phyloP scores from a whole-genome alignment of 441 rosid species.

The Bruguiera hainesii region DNA sequence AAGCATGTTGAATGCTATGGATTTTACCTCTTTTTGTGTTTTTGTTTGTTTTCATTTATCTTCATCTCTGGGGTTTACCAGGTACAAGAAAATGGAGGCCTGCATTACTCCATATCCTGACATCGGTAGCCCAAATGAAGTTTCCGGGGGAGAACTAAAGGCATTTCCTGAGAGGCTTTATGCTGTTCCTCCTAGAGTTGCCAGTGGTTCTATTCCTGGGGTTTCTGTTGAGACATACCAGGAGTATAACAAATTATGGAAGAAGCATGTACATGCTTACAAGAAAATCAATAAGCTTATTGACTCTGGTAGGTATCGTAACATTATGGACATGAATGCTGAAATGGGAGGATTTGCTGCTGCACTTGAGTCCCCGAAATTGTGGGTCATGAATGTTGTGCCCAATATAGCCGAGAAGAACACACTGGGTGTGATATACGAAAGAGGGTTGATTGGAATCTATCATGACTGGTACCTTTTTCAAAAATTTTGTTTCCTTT shows the following conservation, averaged over 20 bases:
- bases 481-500: slow-evolving; percentile 10
- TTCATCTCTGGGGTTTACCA: slow-evolving; percentile 21
- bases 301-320: slow-evolving; percentile 77
- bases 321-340: slow-evolving; percentile 96
- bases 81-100: slow-evolving; percentile 74
- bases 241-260: slow-evolving; percentile 75
- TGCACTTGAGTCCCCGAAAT: slow-evolving; percentile 74
- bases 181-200: slow-evolving; percentile 69
- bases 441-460: slow-evolving; percentile 90
- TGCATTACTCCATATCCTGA: slow-evolving; percentile 79
- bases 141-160: slow-evolving; percentile 63
- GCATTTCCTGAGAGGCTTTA: slow-evolving; percentile 81
- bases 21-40: slow-evolving; percentile 5
- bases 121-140: slow-evolving; percentile 51
- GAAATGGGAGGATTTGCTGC: slow-evolving; percentile 96
- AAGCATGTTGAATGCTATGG: background rate
- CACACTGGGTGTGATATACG: slow-evolving; percentile 78
- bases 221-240: slow-evolving; percentile 59
- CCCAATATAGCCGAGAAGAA: slow-evolving; percentile 70
- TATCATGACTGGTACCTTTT: slow-evolving; percentile 84
- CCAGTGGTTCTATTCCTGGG: slow-evolving; percentile 65
- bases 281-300: slow-evolving; percentile 66
- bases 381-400: slow-evolving; percentile 96
- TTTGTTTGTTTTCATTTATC: slow-evolving; percentile 3
- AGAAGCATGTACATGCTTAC: slow-evolving; percentile 69